Conservation (phyloP, 2,329 filamentous ascomycete species). For the Aspergillaceae sp. region DNA sequence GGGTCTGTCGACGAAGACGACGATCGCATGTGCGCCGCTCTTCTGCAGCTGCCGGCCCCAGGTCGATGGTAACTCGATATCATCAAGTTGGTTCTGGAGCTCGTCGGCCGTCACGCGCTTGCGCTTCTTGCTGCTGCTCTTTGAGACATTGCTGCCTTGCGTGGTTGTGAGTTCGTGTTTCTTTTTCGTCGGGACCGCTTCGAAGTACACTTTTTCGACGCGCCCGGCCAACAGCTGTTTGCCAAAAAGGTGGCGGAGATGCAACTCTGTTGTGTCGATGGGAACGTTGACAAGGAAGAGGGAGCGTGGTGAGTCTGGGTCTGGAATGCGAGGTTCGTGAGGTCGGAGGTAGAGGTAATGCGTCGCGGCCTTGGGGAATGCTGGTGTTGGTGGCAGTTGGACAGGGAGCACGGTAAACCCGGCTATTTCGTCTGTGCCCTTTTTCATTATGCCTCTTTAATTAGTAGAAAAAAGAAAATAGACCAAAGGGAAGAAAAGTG, state of each 20-base stretch:
- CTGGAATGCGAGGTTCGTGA: constrained; percentile 70
- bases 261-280: constrained; percentile 67
- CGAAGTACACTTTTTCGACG: constrained; percentile 71
- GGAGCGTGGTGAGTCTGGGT: constrained; percentile 63
- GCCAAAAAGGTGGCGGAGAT: constrained; percentile 67
- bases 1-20: constrained; percentile 72
- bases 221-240: constrained; percentile 65
- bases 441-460: constrained; percentile 25
- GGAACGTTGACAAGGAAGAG: constrained; percentile 90
- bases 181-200: constrained; percentile 41
- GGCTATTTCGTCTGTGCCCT: constrained; percentile 35
- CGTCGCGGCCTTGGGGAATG: constrained; percentile 53
- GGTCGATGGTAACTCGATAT: constrained; percentile 55
- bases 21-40: constrained; percentile 71
- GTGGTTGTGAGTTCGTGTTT: constrained; percentile 9
- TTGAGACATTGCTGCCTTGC: constrained; percentile 17
- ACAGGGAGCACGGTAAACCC: constrained; percentile 65
- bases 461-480: background rate
- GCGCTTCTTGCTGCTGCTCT: constrained; percentile 42
- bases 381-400: constrained; percentile 53
- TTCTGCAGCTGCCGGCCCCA: constrained; percentile 64
- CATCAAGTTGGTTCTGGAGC: constrained; percentile 48
- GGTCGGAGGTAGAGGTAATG: constrained; percentile 84
- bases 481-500: background rate
- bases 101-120: constrained; percentile 46